Evolutionary conservation across 345 rosid genomes (phyloP), one percentile per base, ranked within the genome.

Genomic region (Durio zibethinus): DNA sequence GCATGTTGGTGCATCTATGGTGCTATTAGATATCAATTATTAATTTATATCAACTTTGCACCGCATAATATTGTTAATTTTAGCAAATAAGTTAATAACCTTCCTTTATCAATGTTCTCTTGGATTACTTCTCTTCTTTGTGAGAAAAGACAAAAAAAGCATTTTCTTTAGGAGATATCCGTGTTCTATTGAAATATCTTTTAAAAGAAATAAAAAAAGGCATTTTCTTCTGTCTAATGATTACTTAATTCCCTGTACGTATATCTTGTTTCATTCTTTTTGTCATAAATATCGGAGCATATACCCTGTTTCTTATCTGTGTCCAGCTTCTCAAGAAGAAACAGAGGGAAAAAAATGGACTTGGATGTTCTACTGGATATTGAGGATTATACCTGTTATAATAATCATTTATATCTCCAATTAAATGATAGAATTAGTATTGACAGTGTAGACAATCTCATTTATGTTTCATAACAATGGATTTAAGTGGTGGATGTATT

Each of bases 1-100:
- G n/a, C 43, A 20, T 68, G 35, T 60, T 23, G 21, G 65, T 47
- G 45, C 70, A 77, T 74, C 77, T 25, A 38, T 36, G 66, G 29
- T 75, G 69, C 52, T 43, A 45, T n/a, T 61, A 31, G 70, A 25
- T 14, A 62, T 14, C 20, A 8, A 21, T 73, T 38, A 40, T 35
- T 36, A 38, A 36, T 10, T 18, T 71, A 10, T 50, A 50, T 5
- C 27, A 9, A 11, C 29, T 31, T 5, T 50, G 21, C 4, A 10
- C 43, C 10, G 2, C 23, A 3, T 33, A 50, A 71, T 50, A 29
- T 20, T 38, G 73, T 45, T 68, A 18, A 68, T 20, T 43, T 45
- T 23, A 29, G 54, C 43, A 29, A 50, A 31, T 48, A 70, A 31
- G 25, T 47, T 70, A 31, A 29, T 29, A 70, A 16, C 25, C 38